Conservation (phyloP, 73 alveolate species). For the Stentor coeruleus region DNA sequence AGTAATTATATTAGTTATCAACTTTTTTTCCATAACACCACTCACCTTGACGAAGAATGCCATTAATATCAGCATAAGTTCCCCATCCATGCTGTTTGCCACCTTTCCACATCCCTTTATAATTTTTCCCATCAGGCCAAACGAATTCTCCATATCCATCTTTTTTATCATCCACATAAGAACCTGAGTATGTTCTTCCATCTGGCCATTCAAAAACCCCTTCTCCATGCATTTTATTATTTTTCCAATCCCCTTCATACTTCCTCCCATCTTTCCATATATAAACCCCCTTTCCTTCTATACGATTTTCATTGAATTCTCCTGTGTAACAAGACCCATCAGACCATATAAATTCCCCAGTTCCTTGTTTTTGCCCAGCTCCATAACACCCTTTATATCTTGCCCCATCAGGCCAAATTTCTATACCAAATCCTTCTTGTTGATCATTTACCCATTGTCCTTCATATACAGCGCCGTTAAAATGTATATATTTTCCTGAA, state of each 20-base stretch:
- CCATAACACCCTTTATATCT: slow-evolving; percentile 57
- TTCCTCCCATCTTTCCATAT: slow-evolving; percentile 74
- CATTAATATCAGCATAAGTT: slow-evolving; percentile 31
- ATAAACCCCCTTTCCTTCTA: slow-evolving; percentile 66
- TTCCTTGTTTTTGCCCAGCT: slow-evolving; percentile 54
- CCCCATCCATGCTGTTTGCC: slow-evolving; percentile 62
- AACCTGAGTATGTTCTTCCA: slow-evolving; percentile 72
- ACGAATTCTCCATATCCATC: slow-evolving; percentile 76
- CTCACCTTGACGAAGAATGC: slow-evolving; percentile 35
- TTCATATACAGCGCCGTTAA: slow-evolving; percentile 71
- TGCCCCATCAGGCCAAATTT: slow-evolving; percentile 76
- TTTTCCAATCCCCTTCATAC: slow-evolving; percentile 67
- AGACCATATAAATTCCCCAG: slow-evolving; percentile 33
- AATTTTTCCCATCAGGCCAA: slow-evolving; percentile 65
- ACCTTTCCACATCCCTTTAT: slow-evolving; percentile 63
- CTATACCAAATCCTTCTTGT: slow-evolving; percentile 79
- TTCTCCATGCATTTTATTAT: slow-evolving; percentile 67
- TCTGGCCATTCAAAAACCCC: slow-evolving; percentile 61
- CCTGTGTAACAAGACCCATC: slow-evolving; percentile 47
- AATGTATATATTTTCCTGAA: slow-evolving; percentile 42
- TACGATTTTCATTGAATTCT: slow-evolving; percentile 48
- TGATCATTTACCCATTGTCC: slow-evolving; percentile 77
- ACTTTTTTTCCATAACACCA: slow-evolving; percentile 34
- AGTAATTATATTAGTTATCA: slow-evolving; percentile 25
- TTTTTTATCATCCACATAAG: slow-evolving; percentile 59